Base-by-base conservation (phyloP, 305 asterid genomes). In the Ajuga reptans region DNA sequence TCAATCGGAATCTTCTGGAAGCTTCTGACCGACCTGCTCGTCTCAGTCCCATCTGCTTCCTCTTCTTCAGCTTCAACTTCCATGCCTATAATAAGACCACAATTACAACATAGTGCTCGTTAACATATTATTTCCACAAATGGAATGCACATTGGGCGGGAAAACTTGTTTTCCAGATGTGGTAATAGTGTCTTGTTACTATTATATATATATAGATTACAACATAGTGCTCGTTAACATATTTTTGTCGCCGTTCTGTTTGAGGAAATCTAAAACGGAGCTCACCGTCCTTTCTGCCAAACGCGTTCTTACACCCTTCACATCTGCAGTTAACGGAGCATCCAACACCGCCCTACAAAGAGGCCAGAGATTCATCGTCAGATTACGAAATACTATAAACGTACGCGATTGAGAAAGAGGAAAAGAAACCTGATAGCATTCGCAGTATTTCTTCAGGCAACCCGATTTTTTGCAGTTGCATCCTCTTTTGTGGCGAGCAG, bases 381-480 rank as follows among this genome's bases (percentile, higher is more conserved):
- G 86, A 57, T 39, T 1, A 72, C 34, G 34, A 29, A 70, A 41
- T n/a, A 53, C 21, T 57, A 45, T 69, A 71, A 66, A 39, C 51
- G 14, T 11, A 43, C 14, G 0, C 18, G 33, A 60, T 0, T 14
- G 36, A 36, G 16, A 64, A 51, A 61, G 16, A 58, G 18, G 55
- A 46, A 75, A 69, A 76, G 50, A 41, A 59, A 93, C 99, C 97
- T 94, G 99, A 86, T 85, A 94, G 87, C 99, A 94, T 86, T 94
- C 99, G 16, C 99, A 94, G 76, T 94, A 94, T 78, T 89, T 94
- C 89, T 94, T 94, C 66, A 91, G 83, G 85, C 97, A 94, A 29
- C 95, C 93, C 0, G 99, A 94, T 73, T 94, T 94, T 46, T 91
- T 94, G 91, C 99, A 94, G 84, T 91, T 94, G 86, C 99, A 94